Evolutionary conservation across 2,329 filamentous ascomycete genomes (phyloP).

Genomic region (Colletotrichum salicis): DNA sequence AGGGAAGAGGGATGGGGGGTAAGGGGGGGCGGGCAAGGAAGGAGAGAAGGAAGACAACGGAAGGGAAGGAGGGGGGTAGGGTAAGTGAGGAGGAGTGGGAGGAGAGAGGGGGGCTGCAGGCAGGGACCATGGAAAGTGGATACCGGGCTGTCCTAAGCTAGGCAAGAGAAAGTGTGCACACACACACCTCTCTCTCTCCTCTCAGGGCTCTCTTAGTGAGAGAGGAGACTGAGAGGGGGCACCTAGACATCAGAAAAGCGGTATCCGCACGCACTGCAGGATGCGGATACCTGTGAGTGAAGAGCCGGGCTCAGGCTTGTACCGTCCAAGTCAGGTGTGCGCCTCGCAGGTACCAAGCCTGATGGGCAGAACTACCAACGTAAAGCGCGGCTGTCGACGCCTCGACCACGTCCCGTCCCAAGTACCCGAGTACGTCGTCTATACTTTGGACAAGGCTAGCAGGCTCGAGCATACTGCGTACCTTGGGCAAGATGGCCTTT

Average conservation of each 20-base stretch:
- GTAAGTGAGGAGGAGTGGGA: neutral
- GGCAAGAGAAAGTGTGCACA: neutral
- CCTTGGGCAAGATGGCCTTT: neutral
- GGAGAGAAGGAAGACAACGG: slow-evolving; percentile 1
- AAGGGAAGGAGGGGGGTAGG: neutral
- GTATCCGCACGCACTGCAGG: neutral
- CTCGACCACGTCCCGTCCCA: slow-evolving; percentile 14
- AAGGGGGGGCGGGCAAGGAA: slow-evolving; percentile 2
- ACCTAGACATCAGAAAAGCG: neutral
- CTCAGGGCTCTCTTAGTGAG: neutral
- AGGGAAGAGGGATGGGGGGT: slow-evolving; percentile 18
- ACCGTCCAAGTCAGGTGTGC: slow-evolving; percentile 13
- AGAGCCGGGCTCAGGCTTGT: neutral
- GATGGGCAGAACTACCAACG: slow-evolving; percentile 8
- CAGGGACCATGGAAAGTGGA: slow-evolving; percentile 23
- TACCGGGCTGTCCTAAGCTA: neutral
- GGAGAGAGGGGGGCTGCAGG: neutral
- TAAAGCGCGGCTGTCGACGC: slow-evolving; percentile 12
- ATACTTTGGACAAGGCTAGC: slow-evolving; percentile 23
- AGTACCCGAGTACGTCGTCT: slow-evolving; percentile 10
- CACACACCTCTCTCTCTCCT: neutral
- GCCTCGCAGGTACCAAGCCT: slow-evolving; percentile 4
- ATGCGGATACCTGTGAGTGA: neutral
- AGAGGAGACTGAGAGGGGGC: neutral
- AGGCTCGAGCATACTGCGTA: neutral